Evolutionary conservation across 805 yeast genomes (phyloP), one percentile per base, ranked within the genome.

Genomic region (Wickerhamiella spandovensis): DNA sequence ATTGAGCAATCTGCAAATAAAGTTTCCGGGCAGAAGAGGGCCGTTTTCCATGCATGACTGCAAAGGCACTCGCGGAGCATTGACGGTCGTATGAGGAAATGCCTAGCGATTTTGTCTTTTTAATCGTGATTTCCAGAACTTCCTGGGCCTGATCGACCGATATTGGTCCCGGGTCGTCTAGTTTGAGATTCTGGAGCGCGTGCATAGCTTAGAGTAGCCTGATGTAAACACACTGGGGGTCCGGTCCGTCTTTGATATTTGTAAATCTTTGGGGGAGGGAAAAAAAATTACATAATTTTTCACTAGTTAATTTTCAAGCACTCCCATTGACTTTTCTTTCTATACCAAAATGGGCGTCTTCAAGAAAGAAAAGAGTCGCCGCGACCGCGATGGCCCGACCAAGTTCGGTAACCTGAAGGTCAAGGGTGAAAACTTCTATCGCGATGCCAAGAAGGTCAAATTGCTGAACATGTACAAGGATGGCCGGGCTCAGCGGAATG

Each of bases 381-480:
- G 96, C 64, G 74, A 75, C 51, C 83, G 95, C 63, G 85, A 88
- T 64, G 82, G 82, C 49, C 85, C 82, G 59, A 73, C 79, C 58
- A 77, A 86, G 61, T 95, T 85, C 67, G 96, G 96, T 25, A 90
- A 90, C 61, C 76, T 92, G 51, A 81, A 95, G 54, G 94, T 86
- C 48, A 90, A 90, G 66, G 98, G 98, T 62, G 98, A 90, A 69
- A 90, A 90, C 72, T 90, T 90, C 68, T 90, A 90, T 72, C 61
- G 71, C 61, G 97, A 89, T 78, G 90, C 95, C 49, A 87, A 88
- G 64, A 85, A 85, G 64, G 95, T 89, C 53, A 82, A 85, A 66
- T 86, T 79, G 65, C 73, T 92, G 62, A 84, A 79, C 64, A 90
- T 90, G 97, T 90, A 88, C 72, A 92, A 85, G 63, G 79, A 82